These are phyloP conservation scores for Trypanosomatidae sp. DNA, from an alignment of 208 protist species.

Conservation along the genomic window DNA sequence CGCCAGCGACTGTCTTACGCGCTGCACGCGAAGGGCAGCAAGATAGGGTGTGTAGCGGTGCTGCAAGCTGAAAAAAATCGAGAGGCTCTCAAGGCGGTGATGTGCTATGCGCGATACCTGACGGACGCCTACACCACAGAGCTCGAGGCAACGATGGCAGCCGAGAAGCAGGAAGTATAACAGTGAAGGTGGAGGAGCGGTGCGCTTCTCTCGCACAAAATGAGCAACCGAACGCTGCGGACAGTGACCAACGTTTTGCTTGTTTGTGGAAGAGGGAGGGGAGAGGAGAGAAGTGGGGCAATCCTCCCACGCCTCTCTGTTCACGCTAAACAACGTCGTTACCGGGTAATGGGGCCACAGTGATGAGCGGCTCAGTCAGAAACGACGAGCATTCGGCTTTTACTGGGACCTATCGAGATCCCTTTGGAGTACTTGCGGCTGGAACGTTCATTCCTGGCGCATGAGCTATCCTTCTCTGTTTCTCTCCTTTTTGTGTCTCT, in stretches of 20 bases:
- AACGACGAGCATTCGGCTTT: not conserved
- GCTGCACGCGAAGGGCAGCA: slow-evolving; percentile 58
- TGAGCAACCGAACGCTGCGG: not conserved
- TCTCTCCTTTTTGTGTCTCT: not conserved
- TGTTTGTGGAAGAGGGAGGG: not conserved
- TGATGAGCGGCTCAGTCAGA: not conserved
- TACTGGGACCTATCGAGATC: not conserved
- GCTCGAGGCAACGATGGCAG: not conserved
- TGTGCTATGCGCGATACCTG: slow-evolving; percentile 28
- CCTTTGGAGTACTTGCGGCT: not conserved
- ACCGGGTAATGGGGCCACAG: not conserved
- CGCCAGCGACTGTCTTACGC: slow-evolving; percentile 68
- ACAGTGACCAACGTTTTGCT: not conserved
- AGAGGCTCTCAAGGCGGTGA: slow-evolving; percentile 30
- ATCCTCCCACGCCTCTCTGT: not conserved
- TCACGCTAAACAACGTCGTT: not conserved
- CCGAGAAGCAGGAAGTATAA: not conserved
- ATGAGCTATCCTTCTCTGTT: not conserved
- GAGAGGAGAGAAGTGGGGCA: not conserved
- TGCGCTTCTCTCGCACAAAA: not conserved
- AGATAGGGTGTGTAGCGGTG: slow-evolving; percentile 44
- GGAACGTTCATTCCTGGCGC: not conserved
- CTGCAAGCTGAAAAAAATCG: slow-evolving; percentile 44
- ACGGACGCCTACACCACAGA: slow-evolving; percentile 9
- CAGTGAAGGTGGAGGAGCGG: not conserved